Percentiles rank a stretch among this genome's conserved stretches.
Conservation (phyloP, 176 grass and related monocot species). For the Bolboschoenus planiculmis region DNA sequence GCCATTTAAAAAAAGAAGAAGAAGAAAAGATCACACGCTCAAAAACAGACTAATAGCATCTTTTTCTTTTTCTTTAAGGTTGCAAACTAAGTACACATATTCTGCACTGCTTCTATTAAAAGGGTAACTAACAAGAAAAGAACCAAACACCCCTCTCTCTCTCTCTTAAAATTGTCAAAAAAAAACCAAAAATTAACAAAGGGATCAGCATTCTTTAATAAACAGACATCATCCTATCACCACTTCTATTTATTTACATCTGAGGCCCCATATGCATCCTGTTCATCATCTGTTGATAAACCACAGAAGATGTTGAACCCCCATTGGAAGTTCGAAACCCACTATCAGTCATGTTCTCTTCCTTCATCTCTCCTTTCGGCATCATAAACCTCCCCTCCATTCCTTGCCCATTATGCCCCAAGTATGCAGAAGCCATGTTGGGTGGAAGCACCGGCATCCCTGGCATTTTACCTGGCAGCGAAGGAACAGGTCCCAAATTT, state of each 20-base stretch:
- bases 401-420: neutral
- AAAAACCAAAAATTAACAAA: conserved; percentile 14
- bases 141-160: conserved; percentile 1
- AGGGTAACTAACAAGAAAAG: conserved; percentile 16
- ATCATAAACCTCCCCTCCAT: conserved; percentile 29
- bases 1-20: neutral
- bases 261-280: conserved; percentile 46
- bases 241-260: conserved; percentile 49
- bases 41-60: neutral
- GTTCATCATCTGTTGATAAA: conserved; percentile 52
- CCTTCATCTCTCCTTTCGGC: conserved; percentile 37
- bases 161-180: conserved; percentile 1
- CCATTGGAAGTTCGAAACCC: conserved; percentile 23
- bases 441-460: conserved; percentile 23
- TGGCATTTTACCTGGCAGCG: neutral
- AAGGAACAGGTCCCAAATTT: neutral
- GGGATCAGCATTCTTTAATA: conserved; percentile 21
- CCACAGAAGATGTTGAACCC: neutral
- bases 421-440: conserved; percentile 17
- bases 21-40: neutral
- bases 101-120: conserved; percentile 12
- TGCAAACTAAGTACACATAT: conserved; percentile 12
- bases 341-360: conserved; percentile 23
- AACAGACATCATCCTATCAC: conserved; percentile 34
- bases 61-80: neutral